Evolutionary conservation across 129 eudicot genomes (phyloP).

Genomic region (Flaveria robusta): DNA sequence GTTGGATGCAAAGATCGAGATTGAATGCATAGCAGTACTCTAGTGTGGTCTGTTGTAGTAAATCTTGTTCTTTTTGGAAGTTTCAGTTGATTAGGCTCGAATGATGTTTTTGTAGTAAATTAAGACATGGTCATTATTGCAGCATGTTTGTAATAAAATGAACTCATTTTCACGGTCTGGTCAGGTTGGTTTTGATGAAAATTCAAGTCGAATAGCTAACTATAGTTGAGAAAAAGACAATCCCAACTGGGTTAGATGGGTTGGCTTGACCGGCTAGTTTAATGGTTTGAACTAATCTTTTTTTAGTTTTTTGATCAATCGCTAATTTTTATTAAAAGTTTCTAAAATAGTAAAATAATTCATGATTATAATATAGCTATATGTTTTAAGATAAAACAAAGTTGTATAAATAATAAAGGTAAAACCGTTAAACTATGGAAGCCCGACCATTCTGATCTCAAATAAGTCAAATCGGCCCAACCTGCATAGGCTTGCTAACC

Average conservation of each 20-base stretch:
- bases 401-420: too few species aligned
- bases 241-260: neutral
- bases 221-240: neutral
- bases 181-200: too few species aligned
- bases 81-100: neutral
- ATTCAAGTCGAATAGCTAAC: neutral
- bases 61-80: slow-evolving; percentile 9
- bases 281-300: neutral
- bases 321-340: too few species aligned
- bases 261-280: neutral
- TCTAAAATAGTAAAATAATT: too few species aligned
- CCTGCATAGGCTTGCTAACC: too few species aligned
- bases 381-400: too few species aligned
- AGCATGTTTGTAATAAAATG: slow-evolving; percentile 6
- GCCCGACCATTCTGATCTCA: too few species aligned
- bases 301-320: too few species aligned
- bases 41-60: slow-evolving; percentile 7
- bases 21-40: slow-evolving; percentile 79
- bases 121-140: slow-evolving; percentile 16
- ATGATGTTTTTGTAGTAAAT: slow-evolving; percentile 9
- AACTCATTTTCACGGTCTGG: neutral
- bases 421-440: too few species aligned
- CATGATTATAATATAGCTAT: too few species aligned
- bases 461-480: too few species aligned
- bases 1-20: slow-evolving; percentile 79